phyloP scores from a whole-genome alignment of 2,329 filamentous ascomycete genomes.

The Gaeumannomyces sp. region DNA sequence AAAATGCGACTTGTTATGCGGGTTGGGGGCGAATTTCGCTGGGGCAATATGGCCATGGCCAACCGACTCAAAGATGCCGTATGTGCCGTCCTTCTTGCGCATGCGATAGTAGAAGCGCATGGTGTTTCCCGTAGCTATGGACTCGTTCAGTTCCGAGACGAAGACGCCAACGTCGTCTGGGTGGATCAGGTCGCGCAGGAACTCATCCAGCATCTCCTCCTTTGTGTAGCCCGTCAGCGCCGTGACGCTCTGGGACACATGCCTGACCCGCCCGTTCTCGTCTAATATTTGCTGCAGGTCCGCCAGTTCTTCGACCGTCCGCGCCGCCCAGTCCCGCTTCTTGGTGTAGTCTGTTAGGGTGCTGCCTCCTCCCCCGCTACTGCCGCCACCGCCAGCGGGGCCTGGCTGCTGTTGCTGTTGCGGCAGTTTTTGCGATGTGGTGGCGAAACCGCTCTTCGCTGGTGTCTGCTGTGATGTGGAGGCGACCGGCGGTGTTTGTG shows the following conservation, averaged over 20 bases:
- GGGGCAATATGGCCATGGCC: conserved; percentile 83
- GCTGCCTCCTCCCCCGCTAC: conserved; percentile 22
- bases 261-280: conserved; percentile 74
- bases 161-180: conserved; percentile 78
- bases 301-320: conserved; percentile 81
- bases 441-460: background rate
- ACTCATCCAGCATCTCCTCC: conserved; percentile 64
- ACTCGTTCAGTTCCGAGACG: conserved; percentile 81
- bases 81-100: conserved; percentile 59
- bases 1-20: conserved; percentile 59
- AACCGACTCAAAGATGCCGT: conserved; percentile 81
- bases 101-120: conserved; percentile 85
- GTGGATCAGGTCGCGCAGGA: conserved; percentile 79
- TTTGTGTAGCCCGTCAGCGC: conserved; percentile 68
- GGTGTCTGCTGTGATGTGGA: background rate
- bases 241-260: conserved; percentile 75
- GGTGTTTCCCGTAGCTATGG: conserved; percentile 71
- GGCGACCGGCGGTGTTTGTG: background rate
- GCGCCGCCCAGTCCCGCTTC: conserved; percentile 73
- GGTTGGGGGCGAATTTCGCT: conserved; percentile 56
- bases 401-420: background rate
- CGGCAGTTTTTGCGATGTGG: background rate
- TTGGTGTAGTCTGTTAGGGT: conserved; percentile 55
- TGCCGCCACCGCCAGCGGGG: background rate
- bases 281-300: conserved; percentile 86